Evolutionary conservation across 106 monocot species (phyloP).

Genomic region (Phalaenopsis aphrodite): DNA sequence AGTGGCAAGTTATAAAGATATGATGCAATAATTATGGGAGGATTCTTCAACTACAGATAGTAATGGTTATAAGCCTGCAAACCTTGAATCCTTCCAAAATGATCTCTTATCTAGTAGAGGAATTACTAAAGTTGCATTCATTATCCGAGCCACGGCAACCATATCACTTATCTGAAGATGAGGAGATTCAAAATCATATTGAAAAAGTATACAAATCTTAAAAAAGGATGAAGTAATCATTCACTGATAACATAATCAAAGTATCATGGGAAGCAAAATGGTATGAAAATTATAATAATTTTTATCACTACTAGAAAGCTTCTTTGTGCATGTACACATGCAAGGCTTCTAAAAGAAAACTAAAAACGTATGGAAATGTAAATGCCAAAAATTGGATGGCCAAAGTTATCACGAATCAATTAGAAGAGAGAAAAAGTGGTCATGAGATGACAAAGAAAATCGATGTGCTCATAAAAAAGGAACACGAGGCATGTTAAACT

Average conservation of each 20-base stretch:
- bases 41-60: not conserved
- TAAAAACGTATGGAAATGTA: not conserved
- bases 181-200: not conserved
- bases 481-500: not conserved
- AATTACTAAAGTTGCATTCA: conserved; percentile 91
- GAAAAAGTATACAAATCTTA: not conserved
- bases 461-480: not conserved
- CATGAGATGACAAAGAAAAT: not conserved
- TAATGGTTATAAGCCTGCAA: not conserved
- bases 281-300: not conserved
- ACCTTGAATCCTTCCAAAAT: conserved; percentile 96
- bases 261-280: not conserved
- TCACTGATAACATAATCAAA: not conserved
- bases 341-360: not conserved
- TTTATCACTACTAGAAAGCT: not conserved
- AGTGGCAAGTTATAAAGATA: conserved; percentile 7
- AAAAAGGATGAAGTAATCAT: not conserved
- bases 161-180: conserved; percentile 80
- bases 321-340: not conserved
- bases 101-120: conserved; percentile 82
- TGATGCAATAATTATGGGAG: not conserved
- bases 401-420: not conserved
- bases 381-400: not conserved
- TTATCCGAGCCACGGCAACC: conserved; percentile 87
- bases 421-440: not conserved